phyloP scores from a whole-genome alignment of 306 rosid genomes.

The Cyamopsis tetragonoloba region DNA sequence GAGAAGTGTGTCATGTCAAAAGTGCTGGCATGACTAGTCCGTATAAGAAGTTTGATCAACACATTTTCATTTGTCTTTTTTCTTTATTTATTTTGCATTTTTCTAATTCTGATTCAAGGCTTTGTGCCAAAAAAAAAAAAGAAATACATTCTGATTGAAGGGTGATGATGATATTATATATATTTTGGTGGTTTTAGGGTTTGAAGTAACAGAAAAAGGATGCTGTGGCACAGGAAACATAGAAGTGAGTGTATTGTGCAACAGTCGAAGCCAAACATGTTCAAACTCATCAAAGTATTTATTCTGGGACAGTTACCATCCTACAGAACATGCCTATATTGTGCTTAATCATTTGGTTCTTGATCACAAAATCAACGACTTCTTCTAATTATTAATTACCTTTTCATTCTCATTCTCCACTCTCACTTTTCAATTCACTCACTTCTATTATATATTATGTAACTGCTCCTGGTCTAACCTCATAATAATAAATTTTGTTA shows the following conservation, averaged over 20 bases:
- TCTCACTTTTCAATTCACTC: not conserved
- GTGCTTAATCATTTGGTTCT: slow-evolving; percentile 25
- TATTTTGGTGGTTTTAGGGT: slow-evolving; percentile 48
- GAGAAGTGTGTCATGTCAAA: too few species aligned
- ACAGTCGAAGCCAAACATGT: slow-evolving; percentile 31
- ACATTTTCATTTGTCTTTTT: not conserved
- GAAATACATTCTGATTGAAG: too few species aligned
- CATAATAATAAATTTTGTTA: too few species aligned
- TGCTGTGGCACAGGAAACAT: slow-evolving; percentile 84
- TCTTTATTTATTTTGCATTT: too few species aligned
- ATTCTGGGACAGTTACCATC: slow-evolving; percentile 75
- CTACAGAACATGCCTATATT: slow-evolving; percentile 43
- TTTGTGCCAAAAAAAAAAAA: too few species aligned
- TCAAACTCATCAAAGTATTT: slow-evolving; percentile 38
- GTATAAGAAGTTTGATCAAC: not conserved
- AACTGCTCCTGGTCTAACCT: too few species aligned
- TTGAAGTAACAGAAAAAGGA: slow-evolving; percentile 48
- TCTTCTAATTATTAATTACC: slow-evolving; percentile 40
- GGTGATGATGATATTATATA: too few species aligned
- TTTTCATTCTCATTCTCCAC: not conserved
- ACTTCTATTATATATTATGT: not conserved
- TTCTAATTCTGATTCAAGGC: not conserved
- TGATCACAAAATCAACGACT: slow-evolving; percentile 31
- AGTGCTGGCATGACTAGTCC: not conserved
- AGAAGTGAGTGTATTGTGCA: slow-evolving; percentile 55